Percentiles rank a stretch among this genome's conserved stretches.
Conservation (phyloP, 176 grass and related monocot genomes). For the Hordeum vulgare region MorexV3_pseudomolecules_assembly NC_058518.1:79532293-79532792, state of each 20-base stretch:
- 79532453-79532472: slow-evolving; percentile 40
- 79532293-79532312: not conserved
- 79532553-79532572: too few species aligned
- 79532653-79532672: too few species aligned
- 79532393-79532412: slow-evolving; percentile 35
- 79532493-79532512: not conserved
- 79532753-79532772: too few species aligned
- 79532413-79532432: slow-evolving; percentile 18
- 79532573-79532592: too few species aligned
- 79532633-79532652: too few species aligned
- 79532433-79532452: slow-evolving; percentile 37
- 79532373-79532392: slow-evolving; percentile 83
- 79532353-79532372: slow-evolving; percentile 80
- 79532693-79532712: too few species aligned
- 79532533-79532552: not conserved
- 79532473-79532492: not conserved
- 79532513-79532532: not conserved
- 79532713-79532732: too few species aligned
- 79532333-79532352: slow-evolving; percentile 86
- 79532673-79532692: too few species aligned
- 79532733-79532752: too few species aligned
- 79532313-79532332: slow-evolving; percentile 88
- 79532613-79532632: too few species aligned
- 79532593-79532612: too few species aligned
- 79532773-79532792: too few species aligned